phyloP scores from a whole-genome alignment of 495 filamentous ascomycete species.

The Cladorrhinum samala region DNA sequence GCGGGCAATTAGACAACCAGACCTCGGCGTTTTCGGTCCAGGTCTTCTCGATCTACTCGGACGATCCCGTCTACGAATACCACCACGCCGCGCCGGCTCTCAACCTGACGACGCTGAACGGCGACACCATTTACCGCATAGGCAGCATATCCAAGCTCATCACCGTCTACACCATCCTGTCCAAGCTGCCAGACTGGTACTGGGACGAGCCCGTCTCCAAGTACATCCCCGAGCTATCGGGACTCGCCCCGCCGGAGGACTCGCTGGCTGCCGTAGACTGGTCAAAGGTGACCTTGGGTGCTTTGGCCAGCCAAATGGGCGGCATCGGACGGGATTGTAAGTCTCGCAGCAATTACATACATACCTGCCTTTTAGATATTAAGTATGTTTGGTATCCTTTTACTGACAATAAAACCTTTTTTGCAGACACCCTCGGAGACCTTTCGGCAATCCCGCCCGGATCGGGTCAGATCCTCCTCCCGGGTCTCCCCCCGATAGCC shows the following conservation, averaged over 20 bases:
- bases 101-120: not conserved
- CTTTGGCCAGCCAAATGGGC: constrained; percentile 9
- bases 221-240: constrained; percentile 16
- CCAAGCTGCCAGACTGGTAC: constrained; percentile 10
- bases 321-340: constrained; percentile 12
- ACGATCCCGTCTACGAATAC: constrained; percentile 5
- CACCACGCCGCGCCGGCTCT: constrained; percentile 1
- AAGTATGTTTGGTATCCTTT: too few species aligned
- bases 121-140: constrained; percentile 16
- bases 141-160: constrained; percentile 21
- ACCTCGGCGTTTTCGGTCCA: constrained; percentile 11
- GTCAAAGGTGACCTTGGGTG: constrained; percentile 13
- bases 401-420: too few species aligned
- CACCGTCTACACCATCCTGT: constrained; percentile 15
- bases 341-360: too few species aligned
- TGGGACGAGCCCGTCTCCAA: constrained; percentile 20
- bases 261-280: constrained; percentile 7
- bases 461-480: not conserved
- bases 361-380: too few species aligned
- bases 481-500: constrained; percentile 6
- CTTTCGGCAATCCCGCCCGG: not conserved
- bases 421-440: constrained; percentile 9
- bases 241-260: not conserved
- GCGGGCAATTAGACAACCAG: not conserved
- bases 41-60: constrained; percentile 11